These are phyloP conservation scores for Mycena rosella DNA, from an alignment of 768 basidiomycete species.

Conservation along the genomic window DNA sequence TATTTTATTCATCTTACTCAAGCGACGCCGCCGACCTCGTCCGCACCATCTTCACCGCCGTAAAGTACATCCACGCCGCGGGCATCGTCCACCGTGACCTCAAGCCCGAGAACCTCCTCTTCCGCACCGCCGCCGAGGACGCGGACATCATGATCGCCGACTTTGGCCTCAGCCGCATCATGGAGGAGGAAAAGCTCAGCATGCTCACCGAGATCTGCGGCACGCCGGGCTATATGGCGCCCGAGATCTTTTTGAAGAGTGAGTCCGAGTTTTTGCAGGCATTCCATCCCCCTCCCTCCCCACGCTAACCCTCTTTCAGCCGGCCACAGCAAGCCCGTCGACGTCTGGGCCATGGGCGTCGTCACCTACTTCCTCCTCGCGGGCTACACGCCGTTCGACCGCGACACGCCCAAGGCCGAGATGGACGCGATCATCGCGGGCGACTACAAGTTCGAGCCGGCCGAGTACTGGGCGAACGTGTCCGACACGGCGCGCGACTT, in stretches of 20 bases:
- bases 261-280: too few relatives aligned
- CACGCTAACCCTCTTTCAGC: constrained; percentile 54
- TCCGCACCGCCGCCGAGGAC: constrained; percentile 89
- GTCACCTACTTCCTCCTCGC: constrained; percentile 95
- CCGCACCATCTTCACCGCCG: constrained; percentile 87
- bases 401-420: constrained; percentile 88
- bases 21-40: constrained; percentile 93
- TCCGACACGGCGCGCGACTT: constrained; percentile 74
- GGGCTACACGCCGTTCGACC: constrained; percentile 97
- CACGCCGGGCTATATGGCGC: constrained; percentile 96
- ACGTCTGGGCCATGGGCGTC: constrained; percentile 98
- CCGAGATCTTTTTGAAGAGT: constrained; percentile 96
- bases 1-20: not conserved
- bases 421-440: constrained; percentile 96
- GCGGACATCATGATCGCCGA: constrained; percentile 98
- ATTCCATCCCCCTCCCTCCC: not conserved
- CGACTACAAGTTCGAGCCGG: constrained; percentile 87
- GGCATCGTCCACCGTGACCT: constrained; percentile 97
- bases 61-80: constrained; percentile 90
- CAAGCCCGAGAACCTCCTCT: constrained; percentile 98
- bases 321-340: constrained; percentile 95
- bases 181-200: constrained; percentile 91
- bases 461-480: constrained; percentile 75
- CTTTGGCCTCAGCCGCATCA: constrained; percentile 92
- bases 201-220: constrained; percentile 96